A percentile compares a stretch with the other conserved stretches of the same genome.
Conservation (phyloP, 495 filamentous ascomycete genomes). For the Aspergillus biplanus region DNA sequence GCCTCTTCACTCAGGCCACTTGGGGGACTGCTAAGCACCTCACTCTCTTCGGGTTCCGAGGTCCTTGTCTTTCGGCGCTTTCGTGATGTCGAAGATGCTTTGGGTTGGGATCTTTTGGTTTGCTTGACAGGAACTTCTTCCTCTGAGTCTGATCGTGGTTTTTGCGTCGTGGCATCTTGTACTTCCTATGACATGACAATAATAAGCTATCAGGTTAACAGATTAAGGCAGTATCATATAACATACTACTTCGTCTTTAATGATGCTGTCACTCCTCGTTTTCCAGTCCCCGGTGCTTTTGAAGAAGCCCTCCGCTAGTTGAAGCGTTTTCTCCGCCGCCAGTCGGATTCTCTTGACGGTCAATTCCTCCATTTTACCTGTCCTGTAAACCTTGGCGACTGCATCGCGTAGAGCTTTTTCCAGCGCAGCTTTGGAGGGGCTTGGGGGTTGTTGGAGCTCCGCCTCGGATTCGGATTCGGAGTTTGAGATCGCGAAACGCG, state of each 20-base stretch:
- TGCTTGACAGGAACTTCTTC: conserved; percentile 23
- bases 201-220: conserved; percentile 8
- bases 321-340: conserved; percentile 65
- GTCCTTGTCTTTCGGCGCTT: conserved; percentile 44
- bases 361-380: conserved; percentile 63
- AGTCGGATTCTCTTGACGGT: conserved; percentile 77
- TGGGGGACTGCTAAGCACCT: conserved; percentile 26
- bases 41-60: conserved; percentile 32
- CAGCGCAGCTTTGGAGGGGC: conserved; percentile 42
- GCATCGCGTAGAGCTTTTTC: conserved; percentile 62
- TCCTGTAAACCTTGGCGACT: conserved; percentile 59
- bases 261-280: conserved; percentile 72
- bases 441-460: conserved; percentile 23
- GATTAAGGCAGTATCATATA: neutral
- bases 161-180: conserved; percentile 34
- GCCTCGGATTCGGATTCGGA: conserved; percentile 42
- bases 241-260: conserved; percentile 72
- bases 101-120: conserved; percentile 35
- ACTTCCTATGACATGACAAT: conserved; percentile 22
- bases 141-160: conserved; percentile 18
- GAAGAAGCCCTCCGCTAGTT: conserved; percentile 71
- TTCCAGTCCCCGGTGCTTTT: conserved; percentile 72
- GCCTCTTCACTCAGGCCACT: conserved; percentile 33
- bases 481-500: conserved; percentile 37
- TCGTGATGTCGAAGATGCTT: conserved; percentile 28